Conservation (phyloP, 2,329 filamentous ascomycete species). For the Aureobasidium vineae region DNA sequence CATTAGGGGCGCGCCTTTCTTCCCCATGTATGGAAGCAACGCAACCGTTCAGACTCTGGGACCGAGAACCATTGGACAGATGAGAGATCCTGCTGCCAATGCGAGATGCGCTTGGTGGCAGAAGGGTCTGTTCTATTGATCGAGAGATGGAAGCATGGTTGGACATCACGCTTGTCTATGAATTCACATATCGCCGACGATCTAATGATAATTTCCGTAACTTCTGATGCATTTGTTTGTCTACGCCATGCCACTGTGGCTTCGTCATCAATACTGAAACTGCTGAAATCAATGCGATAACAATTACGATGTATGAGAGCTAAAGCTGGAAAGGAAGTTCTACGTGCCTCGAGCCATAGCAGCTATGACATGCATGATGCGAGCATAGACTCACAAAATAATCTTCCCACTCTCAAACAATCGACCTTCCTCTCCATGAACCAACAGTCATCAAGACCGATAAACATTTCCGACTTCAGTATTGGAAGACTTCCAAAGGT, state of each 20-base stretch:
- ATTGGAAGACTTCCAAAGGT: no score
- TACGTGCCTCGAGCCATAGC: no score
- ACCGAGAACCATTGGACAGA: constrained; percentile 40
- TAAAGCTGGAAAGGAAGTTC: no score
- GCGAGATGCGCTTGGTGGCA: constrained; percentile 56
- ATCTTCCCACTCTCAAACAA: no score
- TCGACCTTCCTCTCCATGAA: no score
- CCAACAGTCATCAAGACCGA: no score
- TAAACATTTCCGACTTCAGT: no score
- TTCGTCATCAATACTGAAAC: background rate
- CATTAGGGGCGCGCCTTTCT: constrained; percentile 43
- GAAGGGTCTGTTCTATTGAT: constrained; percentile 44
- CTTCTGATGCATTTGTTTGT: background rate
- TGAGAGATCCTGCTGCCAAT: constrained; percentile 51
- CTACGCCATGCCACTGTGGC: no score
- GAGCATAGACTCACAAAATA: no score
- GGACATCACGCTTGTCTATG: background rate
- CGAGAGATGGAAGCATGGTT: background rate
- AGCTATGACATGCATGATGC: no score
- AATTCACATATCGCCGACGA: background rate
- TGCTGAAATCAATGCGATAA: no score
- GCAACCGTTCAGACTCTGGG: constrained; percentile 46
- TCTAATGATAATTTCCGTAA: background rate
- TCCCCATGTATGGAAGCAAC: constrained; percentile 49
- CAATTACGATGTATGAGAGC: no score